Conservation (phyloP, 169 alveolate genomes). For the Cryptosporidium canis region DNA sequence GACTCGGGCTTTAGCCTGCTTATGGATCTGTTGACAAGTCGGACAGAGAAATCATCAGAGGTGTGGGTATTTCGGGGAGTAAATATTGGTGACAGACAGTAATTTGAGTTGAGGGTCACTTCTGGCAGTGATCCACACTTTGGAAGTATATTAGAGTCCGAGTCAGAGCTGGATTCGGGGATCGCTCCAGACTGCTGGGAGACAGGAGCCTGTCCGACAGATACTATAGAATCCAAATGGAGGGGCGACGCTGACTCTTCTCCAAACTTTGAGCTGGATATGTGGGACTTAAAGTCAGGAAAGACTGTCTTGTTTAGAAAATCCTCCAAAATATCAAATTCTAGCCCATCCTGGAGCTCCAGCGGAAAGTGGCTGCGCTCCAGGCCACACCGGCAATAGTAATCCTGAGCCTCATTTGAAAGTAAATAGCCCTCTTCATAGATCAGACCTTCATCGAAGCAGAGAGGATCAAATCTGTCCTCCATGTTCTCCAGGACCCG, state of each 20-base stretch:
- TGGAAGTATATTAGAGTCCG: background rate
- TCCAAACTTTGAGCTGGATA: background rate
- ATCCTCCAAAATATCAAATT: background rate
- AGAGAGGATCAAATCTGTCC: background rate
- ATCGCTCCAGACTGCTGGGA: too few relatives aligned
- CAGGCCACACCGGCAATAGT: background rate
- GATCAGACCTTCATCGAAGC: background rate
- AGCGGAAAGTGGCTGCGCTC: background rate
- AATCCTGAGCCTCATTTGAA: background rate
- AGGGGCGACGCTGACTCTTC: background rate
- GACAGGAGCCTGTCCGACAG: background rate
- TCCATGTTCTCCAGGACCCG: too few relatives aligned
- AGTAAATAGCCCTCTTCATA: background rate
- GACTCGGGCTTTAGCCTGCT: background rate
- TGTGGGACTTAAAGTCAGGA: too few relatives aligned
- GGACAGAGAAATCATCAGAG: background rate
- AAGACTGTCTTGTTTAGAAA: background rate
- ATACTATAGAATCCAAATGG: background rate
- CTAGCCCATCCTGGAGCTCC: background rate
- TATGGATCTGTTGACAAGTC: slow-evolving; percentile 11
- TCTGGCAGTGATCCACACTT: background rate
- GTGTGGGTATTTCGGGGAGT: background rate
- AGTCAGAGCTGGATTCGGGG: background rate
- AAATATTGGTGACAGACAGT: background rate
- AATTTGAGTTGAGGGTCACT: background rate